These are phyloP conservation scores for Priceomyces castillae DNA, from an alignment of 805 yeast species.

Conservation along the genomic window DNA sequence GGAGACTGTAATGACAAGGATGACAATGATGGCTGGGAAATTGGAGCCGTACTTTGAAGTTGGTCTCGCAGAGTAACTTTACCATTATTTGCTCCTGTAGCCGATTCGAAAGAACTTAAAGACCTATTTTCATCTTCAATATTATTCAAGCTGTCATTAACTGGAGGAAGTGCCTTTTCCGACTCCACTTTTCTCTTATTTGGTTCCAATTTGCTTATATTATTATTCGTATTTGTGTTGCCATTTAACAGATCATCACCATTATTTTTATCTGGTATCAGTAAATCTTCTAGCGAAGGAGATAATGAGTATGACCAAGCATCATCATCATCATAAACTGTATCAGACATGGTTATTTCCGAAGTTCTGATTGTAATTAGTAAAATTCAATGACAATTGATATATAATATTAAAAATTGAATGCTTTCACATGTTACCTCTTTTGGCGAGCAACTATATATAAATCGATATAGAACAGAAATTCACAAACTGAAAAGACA, in stretches of 20 bases:
- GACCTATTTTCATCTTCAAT: constrained; percentile 4
- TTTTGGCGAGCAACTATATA: neutral
- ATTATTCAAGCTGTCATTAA: neutral
- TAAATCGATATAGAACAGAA: neutral
- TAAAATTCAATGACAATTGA: neutral
- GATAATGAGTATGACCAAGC: constrained; percentile 43
- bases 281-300: constrained; percentile 31
- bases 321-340: constrained; percentile 35
- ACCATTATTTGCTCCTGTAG: neutral
- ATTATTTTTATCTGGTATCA: constrained; percentile 7
- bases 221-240: neutral
- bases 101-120: constrained; percentile 6
- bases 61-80: constrained; percentile 1
- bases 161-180: neutral
- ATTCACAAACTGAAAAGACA: too few species aligned
- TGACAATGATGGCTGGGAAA: constrained; percentile 12
- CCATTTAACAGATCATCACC: neutral
- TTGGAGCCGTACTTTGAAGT: neutral
- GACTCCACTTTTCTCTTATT: neutral
- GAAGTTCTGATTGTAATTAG: neutral
- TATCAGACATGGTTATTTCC: constrained; percentile 1
- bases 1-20: constrained; percentile 33
- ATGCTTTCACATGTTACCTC: neutral
- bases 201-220: neutral
- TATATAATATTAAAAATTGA: neutral